Percentiles rank a stretch among this genome's conserved stretches.
These are phyloP conservation scores for Singerocomus inundabilis DNA, from an alignment of 1,284 basidiomycete species.

Conservation along the genomic window DNA sequence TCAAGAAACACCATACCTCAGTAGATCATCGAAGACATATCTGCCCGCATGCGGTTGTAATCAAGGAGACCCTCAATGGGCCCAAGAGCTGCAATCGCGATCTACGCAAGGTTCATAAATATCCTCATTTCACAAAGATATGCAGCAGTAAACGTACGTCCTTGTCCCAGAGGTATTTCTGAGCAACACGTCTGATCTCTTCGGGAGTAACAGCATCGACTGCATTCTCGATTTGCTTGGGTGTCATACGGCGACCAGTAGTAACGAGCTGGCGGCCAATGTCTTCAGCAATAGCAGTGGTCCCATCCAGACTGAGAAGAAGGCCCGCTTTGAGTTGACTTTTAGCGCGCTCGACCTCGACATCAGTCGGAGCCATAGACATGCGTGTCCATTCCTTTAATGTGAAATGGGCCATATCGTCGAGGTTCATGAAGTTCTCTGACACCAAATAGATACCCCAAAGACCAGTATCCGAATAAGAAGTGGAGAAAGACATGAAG, in stretches of 20 bases:
- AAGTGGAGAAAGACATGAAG: constrained; percentile 99
- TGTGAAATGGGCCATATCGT: constrained; percentile 94
- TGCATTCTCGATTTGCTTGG: constrained; percentile 91
- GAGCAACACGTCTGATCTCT: constrained; percentile 94
- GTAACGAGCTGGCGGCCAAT: constrained; percentile 97
- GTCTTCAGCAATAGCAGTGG: constrained; percentile 96
- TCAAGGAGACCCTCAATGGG: constrained; percentile 86
- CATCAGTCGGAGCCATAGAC: constrained; percentile 81
- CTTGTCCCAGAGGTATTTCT: constrained; percentile 97
- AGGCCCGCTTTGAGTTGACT: constrained; percentile 96
- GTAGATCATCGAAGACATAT: constrained; percentile 78
- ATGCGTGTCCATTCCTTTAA: constrained; percentile 97
- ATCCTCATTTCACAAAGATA: constrained; percentile 15
- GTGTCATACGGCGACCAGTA: constrained; percentile 85
- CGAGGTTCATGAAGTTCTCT: constrained; percentile 91
- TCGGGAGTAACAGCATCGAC: constrained; percentile 85
- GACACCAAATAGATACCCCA: constrained; percentile 99
- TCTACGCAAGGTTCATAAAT: constrained; percentile 39
- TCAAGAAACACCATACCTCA: constrained; percentile 35
- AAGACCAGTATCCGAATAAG: constrained; percentile 99
- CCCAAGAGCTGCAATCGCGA: constrained; percentile 82
- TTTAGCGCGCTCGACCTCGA: constrained; percentile 96
- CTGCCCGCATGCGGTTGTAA: constrained; percentile 78
- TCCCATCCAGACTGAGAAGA: constrained; percentile 89
- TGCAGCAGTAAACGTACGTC: constrained; percentile 56